Conservation (phyloP, 192 early-diverging fungal genomes). For the Hyaloraphidium curvatum region DNA sequence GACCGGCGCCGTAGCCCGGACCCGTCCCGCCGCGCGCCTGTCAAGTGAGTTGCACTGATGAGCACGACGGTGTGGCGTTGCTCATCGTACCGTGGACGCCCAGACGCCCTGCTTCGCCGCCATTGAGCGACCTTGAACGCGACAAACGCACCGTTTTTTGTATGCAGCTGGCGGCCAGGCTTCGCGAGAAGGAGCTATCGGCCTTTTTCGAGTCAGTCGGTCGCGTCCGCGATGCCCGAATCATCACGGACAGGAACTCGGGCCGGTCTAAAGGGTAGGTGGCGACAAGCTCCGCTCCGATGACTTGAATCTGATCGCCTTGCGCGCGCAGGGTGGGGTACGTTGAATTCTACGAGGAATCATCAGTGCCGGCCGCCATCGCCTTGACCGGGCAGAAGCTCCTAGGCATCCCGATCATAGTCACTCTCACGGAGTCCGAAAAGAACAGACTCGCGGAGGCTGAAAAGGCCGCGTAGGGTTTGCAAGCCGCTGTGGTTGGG, state of each 20-base stretch:
- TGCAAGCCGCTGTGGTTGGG: too few relatives aligned
- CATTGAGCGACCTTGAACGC: conserved; percentile 52
- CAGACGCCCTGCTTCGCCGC: conserved; percentile 30
- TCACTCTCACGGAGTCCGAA: conserved; percentile 78
- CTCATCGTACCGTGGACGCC: neutral
- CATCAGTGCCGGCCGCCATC: conserved; percentile 67
- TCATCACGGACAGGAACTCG: conserved; percentile 67
- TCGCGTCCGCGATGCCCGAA: conserved; percentile 66
- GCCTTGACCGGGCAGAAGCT: conserved; percentile 65
- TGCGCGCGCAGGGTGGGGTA: conserved; percentile 61
- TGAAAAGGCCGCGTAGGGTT: conserved; percentile 19
- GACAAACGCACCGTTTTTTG: conserved; percentile 88
- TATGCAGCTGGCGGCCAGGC: conserved; percentile 71
- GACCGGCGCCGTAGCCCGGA: too few relatives aligned
- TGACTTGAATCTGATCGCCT: neutral
- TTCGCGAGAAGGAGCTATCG: conserved; percentile 57
- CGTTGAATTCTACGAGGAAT: conserved; percentile 83
- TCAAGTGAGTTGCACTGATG: too few relatives aligned
- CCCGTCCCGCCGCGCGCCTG: too few relatives aligned
- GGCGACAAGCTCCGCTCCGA: neutral
- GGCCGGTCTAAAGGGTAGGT: conserved; percentile 70
- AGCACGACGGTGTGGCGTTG: conserved; percentile 6
- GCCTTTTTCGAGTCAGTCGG: conserved; percentile 64
- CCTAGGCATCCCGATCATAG: conserved; percentile 82
- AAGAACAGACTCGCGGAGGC: conserved; percentile 63